Percentiles rank a stretch among this genome's conserved stretches.
Conservation (phyloP, 306 rosid genomes). For the Cucurbita pepo region DNA sequence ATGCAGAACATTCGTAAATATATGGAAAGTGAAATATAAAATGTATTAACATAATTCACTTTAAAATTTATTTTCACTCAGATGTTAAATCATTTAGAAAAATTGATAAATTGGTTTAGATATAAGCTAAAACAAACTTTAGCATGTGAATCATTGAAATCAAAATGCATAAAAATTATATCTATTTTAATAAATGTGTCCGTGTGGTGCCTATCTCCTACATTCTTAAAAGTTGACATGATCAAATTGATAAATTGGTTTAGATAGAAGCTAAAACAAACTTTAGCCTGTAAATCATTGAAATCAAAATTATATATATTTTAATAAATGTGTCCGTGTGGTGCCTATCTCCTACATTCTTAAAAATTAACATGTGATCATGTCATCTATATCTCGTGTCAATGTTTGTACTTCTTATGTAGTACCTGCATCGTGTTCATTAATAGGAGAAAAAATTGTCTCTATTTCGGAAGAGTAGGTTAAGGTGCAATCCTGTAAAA, state of each 20-base stretch:
- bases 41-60: background rate
- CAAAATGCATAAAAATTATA: background rate
- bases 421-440: constrained; percentile 36
- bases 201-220: background rate
- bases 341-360: background rate
- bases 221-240: background rate
- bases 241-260: no score
- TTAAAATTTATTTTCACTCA: background rate
- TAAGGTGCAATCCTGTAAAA: constrained; percentile 37
- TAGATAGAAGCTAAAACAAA: no score
- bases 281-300: no score
- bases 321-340: background rate
- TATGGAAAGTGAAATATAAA: background rate
- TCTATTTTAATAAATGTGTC: background rate
- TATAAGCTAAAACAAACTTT: background rate
- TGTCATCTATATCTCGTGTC: background rate
- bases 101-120: background rate
- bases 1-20: background rate
- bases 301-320: background rate
- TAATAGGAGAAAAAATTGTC: constrained; percentile 61
- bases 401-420: background rate
- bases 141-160: background rate
- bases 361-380: background rate
- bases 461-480: constrained; percentile 32
- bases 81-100: background rate